Conservation (phyloP, 2,329 filamentous ascomycete genomes). For the Ascocoryne sarcoides region DNA sequence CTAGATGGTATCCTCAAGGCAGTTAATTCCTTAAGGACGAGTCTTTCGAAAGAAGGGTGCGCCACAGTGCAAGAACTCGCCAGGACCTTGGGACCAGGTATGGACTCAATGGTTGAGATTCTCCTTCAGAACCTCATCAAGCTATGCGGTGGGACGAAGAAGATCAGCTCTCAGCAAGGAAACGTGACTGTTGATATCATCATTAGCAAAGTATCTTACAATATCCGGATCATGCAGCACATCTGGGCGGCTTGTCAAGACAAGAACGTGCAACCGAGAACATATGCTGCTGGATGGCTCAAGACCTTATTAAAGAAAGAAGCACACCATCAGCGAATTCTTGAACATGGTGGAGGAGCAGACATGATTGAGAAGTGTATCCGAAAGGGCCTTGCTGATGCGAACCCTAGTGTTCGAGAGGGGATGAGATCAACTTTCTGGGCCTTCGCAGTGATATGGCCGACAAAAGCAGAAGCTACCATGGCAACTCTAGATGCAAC, state of each 20-base stretch:
- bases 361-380: slow-evolving; percentile 82
- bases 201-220: slow-evolving; percentile 72
- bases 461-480: slow-evolving; percentile 65
- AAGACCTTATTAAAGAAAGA: slow-evolving; percentile 74
- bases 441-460: slow-evolving; percentile 72
- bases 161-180: slow-evolving; percentile 79
- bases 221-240: slow-evolving; percentile 73
- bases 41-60: slow-evolving; percentile 80
- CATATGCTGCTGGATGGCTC: slow-evolving; percentile 74
- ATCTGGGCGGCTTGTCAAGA: slow-evolving; percentile 76
- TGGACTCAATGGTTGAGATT: slow-evolving; percentile 85
- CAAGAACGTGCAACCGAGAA: slow-evolving; percentile 84
- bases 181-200: slow-evolving; percentile 75
- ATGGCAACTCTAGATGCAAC: slow-evolving; percentile 70
- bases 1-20: slow-evolving; percentile 86
- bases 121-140: slow-evolving; percentile 85
- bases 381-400: slow-evolving; percentile 78
- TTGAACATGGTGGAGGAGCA: slow-evolving; percentile 78
- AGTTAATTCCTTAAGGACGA: slow-evolving; percentile 75
- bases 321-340: slow-evolving; percentile 64
- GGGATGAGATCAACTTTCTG: slow-evolving; percentile 81
- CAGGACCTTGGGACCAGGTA: slow-evolving; percentile 61
- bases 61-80: slow-evolving; percentile 79
- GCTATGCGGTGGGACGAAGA: slow-evolving; percentile 82
- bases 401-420: slow-evolving; percentile 85